A percentile compares a stretch with the other conserved stretches of the same genome.
These are phyloP conservation scores for Ceratobasidium papillatum DNA, from an alignment of 1,284 basidiomycete species.

Conservation along the genomic window DNA sequence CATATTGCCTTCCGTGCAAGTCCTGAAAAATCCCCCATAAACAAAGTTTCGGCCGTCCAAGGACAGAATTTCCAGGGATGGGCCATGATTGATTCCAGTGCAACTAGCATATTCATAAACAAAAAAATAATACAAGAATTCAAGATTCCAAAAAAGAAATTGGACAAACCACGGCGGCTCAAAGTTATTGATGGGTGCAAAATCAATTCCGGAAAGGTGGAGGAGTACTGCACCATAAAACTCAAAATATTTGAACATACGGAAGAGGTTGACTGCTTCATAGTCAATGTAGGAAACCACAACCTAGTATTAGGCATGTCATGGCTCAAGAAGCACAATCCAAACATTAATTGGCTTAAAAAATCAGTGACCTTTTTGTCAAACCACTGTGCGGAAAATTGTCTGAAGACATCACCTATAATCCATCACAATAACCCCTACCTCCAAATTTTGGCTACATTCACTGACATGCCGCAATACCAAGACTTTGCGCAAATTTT, in stretches of 20 bases:
- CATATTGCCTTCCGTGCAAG: too few relatives aligned
- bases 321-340: slow-evolving; percentile 43
- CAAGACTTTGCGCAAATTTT: slow-evolving; percentile 41
- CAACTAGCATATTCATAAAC: neutral
- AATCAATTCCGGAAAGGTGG: neutral
- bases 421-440: neutral
- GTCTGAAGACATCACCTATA: neutral
- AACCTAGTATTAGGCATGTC: slow-evolving; percentile 41
- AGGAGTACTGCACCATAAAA: neutral
- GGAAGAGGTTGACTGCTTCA: neutral
- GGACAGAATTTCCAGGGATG: neutral
- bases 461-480: neutral
- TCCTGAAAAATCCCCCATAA: too few relatives aligned
- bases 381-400: slow-evolving; percentile 1
- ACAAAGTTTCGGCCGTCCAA: too few relatives aligned
- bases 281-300: slow-evolving; percentile 18
- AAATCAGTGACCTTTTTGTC: neutral
- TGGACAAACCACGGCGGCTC: neutral
- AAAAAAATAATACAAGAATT: neutral
- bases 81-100: neutral
- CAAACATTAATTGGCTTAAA: slow-evolving; percentile 37
- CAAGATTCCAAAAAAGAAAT: neutral
- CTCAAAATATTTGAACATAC: neutral
- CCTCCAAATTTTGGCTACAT: slow-evolving; percentile 7
- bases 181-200: slow-evolving; percentile 1